A percentile compares a stretch with the other conserved stretches of the same genome.
Evolutionary conservation across 1,284 basidiomycete species (phyloP).

Genomic region (Microbotryum lychnidis-dioicae): DNA sequence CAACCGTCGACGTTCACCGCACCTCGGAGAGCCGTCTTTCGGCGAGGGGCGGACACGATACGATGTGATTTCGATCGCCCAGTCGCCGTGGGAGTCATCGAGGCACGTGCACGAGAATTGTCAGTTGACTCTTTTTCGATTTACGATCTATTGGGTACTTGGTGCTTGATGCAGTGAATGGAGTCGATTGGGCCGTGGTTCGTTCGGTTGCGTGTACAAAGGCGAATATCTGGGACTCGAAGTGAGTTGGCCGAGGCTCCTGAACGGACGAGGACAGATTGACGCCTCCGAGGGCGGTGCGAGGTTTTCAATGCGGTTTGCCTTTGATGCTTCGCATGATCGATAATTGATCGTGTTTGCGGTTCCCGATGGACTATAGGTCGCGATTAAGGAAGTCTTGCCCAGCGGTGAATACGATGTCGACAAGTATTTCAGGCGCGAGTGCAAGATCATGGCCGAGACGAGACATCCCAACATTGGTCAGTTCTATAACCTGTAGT

Average conservation of each 20-base stretch:
- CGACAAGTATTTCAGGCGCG: slow-evolving; percentile 92
- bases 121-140: neutral
- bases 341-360: neutral
- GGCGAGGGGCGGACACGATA: too few relatives aligned
- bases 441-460: slow-evolving; percentile 88
- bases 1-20: neutral
- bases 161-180: slow-evolving; percentile 12
- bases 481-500: too few relatives aligned
- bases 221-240: slow-evolving; percentile 45
- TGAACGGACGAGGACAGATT: slow-evolving; percentile 58
- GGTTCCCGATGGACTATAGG: neutral
- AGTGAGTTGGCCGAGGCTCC: neutral
- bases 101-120: neutral
- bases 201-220: slow-evolving; percentile 87
- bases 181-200: slow-evolving; percentile 63
- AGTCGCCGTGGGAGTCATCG: too few relatives aligned
- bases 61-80: too few relatives aligned
- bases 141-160: too few relatives aligned
- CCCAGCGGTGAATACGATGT: slow-evolving; percentile 44
- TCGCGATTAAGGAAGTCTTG: slow-evolving; percentile 34
- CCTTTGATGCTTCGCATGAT: slow-evolving; percentile 56
- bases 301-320: slow-evolving; percentile 76
- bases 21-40: too few relatives aligned
- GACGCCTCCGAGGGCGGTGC: neutral
- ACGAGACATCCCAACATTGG: slow-evolving; percentile 27